A percentile compares a stretch with the other conserved stretches of the same genome.
These are phyloP conservation scores for Daedaleopsis nitida DNA, from an alignment of 768 basidiomycete species.

Conservation along the genomic window DNA sequence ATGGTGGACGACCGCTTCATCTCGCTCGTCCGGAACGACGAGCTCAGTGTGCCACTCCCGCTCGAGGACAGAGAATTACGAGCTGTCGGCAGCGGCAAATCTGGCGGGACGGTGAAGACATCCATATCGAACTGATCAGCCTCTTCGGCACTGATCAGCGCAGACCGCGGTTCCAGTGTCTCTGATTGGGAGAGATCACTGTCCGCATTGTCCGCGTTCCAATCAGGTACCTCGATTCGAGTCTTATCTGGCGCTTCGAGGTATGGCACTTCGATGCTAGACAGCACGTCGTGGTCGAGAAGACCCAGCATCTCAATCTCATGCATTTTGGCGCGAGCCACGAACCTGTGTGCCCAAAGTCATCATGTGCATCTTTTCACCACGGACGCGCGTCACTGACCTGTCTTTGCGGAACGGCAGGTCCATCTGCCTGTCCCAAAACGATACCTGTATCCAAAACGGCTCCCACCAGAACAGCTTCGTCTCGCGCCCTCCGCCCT, in stretches of 20 bases:
- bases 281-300: slow-evolving; percentile 87
- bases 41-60: slow-evolving; percentile 33
- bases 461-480: slow-evolving; percentile 88
- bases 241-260: slow-evolving; percentile 48
- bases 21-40: slow-evolving; percentile 39
- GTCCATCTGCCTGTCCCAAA: slow-evolving; percentile 89
- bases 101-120: slow-evolving; percentile 56
- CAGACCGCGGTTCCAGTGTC: background rate
- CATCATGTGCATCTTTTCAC: background rate
- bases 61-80: slow-evolving; percentile 47
- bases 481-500: slow-evolving; percentile 39
- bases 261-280: slow-evolving; percentile 86
- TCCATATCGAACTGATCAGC: slow-evolving; percentile 77
- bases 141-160: slow-evolving; percentile 44
- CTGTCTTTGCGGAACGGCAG: slow-evolving; percentile 78
- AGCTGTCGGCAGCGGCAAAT: slow-evolving; percentile 31
- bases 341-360: background rate
- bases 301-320: slow-evolving; percentile 95
- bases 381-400: slow-evolving; percentile 37
- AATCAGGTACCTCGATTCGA: slow-evolving; percentile 19
- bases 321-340: slow-evolving; percentile 74
- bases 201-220: slow-evolving; percentile 13
- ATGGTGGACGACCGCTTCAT: slow-evolving; percentile 24
- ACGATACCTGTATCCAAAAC: slow-evolving; percentile 80
- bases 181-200: slow-evolving; percentile 1